A percentile compares a stretch with the other conserved stretches of the same genome.
phyloP scores from a whole-genome alignment of 2,329 filamentous ascomycete species.

The Paradendryphiella salina region DNA sequence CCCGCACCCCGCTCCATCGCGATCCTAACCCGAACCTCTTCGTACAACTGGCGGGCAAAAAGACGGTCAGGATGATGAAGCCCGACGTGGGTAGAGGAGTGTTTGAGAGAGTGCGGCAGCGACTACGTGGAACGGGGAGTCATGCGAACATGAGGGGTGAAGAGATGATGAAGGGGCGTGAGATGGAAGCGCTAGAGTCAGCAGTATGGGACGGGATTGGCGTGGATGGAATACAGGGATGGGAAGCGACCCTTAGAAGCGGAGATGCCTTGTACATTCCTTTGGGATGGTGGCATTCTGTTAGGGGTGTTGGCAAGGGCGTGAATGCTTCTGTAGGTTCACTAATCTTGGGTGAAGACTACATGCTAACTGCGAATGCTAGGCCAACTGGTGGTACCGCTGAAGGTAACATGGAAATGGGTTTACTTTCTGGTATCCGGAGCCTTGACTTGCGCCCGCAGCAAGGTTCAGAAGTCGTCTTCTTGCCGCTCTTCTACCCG shows the following conservation, averaged over 20 bases:
- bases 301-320: conserved; percentile 64
- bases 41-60: conserved; percentile 74
- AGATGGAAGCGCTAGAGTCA: conserved; percentile 67
- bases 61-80: conserved; percentile 71
- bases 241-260: conserved; percentile 56
- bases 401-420: conserved; percentile 43
- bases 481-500: conserved; percentile 62
- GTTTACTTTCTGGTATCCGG: not conserved
- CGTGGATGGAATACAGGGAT: conserved; percentile 22
- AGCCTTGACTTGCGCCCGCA: not conserved
- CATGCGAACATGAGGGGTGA: conserved; percentile 66
- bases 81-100: conserved; percentile 66
- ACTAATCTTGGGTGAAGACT: not conserved
- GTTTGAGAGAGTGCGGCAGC: conserved; percentile 57
- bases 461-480: not conserved
- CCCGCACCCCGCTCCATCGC: conserved; percentile 85
- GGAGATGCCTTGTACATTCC: conserved; percentile 80
- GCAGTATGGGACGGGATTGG: conserved; percentile 66
- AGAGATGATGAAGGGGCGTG: conserved; percentile 88
- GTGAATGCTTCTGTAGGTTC: conserved; percentile 60
- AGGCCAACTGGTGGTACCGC: conserved; percentile 81
- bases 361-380: conserved; percentile 27
- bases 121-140: conserved; percentile 49
- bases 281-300: conserved; percentile 84
- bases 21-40: conserved; percentile 96